Conservation (phyloP, 768 basidiomycete genomes). For the Asterophora lycoperdoides region DNA sequence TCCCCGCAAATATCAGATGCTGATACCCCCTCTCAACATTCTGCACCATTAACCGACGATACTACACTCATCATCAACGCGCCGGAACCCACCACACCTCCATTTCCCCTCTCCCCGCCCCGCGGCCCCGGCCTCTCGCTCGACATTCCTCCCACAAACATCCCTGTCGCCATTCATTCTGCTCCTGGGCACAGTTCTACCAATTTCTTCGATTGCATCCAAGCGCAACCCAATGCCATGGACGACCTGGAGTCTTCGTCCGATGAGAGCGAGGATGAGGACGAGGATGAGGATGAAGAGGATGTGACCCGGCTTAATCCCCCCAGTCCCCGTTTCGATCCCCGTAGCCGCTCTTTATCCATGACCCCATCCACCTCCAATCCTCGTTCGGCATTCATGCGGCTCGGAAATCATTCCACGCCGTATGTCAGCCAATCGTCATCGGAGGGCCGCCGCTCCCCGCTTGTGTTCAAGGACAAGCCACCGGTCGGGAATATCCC, state of each 20-base stretch:
- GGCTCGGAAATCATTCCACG: constrained; percentile 65
- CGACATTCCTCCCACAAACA: constrained; percentile 41
- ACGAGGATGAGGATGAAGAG: constrained; percentile 32
- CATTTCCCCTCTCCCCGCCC: constrained; percentile 33
- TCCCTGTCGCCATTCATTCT: constrained; percentile 47
- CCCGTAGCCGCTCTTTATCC: constrained; percentile 36
- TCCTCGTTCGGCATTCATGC: constrained; percentile 49
- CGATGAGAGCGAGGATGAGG: constrained; percentile 38
- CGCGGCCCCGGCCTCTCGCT: constrained; percentile 33
- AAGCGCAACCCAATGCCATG: constrained; percentile 66
- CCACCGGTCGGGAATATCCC: constrained; percentile 54
- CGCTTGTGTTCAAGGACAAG: constrained; percentile 30
- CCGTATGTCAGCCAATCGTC: constrained; percentile 50
- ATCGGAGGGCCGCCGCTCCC: constrained; percentile 30
- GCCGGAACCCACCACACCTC: constrained; percentile 42
- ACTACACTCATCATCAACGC: constrained; percentile 34
- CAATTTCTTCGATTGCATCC: constrained; percentile 73
- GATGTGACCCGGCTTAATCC: constrained; percentile 28
- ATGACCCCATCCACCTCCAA: constrained; percentile 25
- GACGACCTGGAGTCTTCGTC: constrained; percentile 67
- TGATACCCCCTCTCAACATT: constrained; percentile 12
- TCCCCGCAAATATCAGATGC: constrained; percentile 22
- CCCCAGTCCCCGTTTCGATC: constrained; percentile 21
- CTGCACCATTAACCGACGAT: constrained; percentile 19
- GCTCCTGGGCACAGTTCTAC: constrained; percentile 59